These are phyloP conservation scores for Debaryomyces fabryi DNA, from an alignment of 1,139 yeast genomes.

Conservation along the genomic window DNA sequence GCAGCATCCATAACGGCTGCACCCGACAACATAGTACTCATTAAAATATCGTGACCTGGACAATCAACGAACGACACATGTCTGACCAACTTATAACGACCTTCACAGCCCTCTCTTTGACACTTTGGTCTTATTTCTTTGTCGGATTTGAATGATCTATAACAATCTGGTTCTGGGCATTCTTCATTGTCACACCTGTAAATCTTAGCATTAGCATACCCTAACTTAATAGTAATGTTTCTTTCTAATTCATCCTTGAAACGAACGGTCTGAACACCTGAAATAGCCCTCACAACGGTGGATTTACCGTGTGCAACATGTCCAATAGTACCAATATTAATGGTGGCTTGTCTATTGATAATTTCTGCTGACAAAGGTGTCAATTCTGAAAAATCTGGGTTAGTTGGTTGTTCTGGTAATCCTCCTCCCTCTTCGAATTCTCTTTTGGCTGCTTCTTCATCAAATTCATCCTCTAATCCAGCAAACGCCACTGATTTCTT, in stretches of 20 bases:
- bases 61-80: constrained; percentile 99
- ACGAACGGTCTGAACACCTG: constrained; percentile 98
- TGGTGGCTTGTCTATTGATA: constrained; percentile 98
- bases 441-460: constrained; percentile 64
- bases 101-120: constrained; percentile 77
- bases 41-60: constrained; percentile 99
- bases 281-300: constrained; percentile 97
- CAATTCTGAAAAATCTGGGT: constrained; percentile 77
- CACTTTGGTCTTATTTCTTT: constrained; percentile 94
- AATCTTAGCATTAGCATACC: constrained; percentile 98
- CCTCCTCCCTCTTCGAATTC: constrained; percentile 99
- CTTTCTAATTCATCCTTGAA: constrained; percentile 98
- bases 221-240: constrained; percentile 96
- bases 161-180: constrained; percentile 95
- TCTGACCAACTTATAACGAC: constrained; percentile 87
- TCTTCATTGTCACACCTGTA: constrained; percentile 86
- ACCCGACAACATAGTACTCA: constrained; percentile 99
- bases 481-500: constrained; percentile 87
- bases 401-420: constrained; percentile 90
- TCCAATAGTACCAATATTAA: constrained; percentile 98
- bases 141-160: constrained; percentile 90
- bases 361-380: constrained; percentile 93
- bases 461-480: constrained; percentile 64
- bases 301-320: constrained; percentile 99
- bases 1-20: constrained; percentile 99